phyloP scores from a whole-genome alignment of 176 grass and related monocot species.

The Eremochloa ophiuroides region DNA sequence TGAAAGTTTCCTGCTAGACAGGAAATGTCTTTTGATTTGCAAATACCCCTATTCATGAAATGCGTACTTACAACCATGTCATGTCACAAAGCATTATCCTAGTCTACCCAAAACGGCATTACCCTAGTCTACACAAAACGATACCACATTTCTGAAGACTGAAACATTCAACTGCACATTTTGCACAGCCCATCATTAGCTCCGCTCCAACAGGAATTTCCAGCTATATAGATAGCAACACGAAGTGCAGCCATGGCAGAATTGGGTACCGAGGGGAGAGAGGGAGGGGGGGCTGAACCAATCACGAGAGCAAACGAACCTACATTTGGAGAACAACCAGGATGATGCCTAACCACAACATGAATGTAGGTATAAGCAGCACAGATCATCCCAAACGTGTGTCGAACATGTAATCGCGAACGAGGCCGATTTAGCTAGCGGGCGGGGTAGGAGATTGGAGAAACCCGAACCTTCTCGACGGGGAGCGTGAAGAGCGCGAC shows the following conservation, averaged over 20 bases:
- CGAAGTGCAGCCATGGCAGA: background rate
- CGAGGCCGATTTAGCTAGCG: background rate
- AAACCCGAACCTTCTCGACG: slow-evolving; percentile 64
- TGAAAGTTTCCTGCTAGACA: background rate
- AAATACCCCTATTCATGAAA: background rate
- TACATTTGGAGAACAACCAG: background rate
- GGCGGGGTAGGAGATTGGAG: background rate
- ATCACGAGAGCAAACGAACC: background rate
- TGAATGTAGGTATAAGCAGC: background rate
- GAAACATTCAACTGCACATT: background rate
- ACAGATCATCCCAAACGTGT: background rate
- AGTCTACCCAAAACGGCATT: background rate
- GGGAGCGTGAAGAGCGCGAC: slow-evolving; percentile 83
- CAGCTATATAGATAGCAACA: background rate
- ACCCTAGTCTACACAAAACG: background rate
- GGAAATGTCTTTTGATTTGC: background rate
- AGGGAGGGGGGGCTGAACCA: background rate
- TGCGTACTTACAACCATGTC: background rate
- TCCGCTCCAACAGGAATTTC: background rate
- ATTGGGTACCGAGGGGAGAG: background rate
- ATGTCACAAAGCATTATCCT: background rate
- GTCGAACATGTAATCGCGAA: background rate
- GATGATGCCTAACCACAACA: background rate
- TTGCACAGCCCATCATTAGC: background rate
- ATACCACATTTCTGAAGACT: background rate